Conservation (phyloP, 768 basidiomycete genomes). For the Tricholoma furcatifolium region DNA sequence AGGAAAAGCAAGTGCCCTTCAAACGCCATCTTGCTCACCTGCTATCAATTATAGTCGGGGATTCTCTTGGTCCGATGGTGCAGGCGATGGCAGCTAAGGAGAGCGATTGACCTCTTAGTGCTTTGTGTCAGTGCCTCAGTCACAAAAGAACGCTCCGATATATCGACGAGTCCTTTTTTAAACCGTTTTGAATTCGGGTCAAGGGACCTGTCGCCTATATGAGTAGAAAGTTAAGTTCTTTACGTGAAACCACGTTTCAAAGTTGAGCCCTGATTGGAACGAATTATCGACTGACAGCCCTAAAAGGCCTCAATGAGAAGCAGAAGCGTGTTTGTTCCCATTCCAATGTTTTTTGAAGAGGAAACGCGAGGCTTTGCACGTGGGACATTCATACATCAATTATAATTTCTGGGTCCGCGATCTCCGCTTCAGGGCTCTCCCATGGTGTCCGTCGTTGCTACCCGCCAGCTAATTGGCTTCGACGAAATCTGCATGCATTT, state of each 20-base stretch:
- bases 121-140: slow-evolving; percentile 16
- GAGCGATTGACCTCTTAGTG: slow-evolving; percentile 5
- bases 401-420: no score
- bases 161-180: slow-evolving; percentile 12
- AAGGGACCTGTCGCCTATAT: slow-evolving; percentile 13
- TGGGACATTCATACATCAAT: no score
- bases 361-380: no score
- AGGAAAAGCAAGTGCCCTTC: slow-evolving; percentile 17
- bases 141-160: slow-evolving; percentile 18
- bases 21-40: slow-evolving; percentile 24
- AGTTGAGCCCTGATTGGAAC: not conserved
- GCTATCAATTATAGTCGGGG: slow-evolving; percentile 24
- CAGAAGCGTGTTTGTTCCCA: no score
- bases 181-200: slow-evolving; percentile 17
- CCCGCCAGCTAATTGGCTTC: not conserved
- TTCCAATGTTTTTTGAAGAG: no score
- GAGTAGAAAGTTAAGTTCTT: slow-evolving; percentile 6
- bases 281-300: not conserved
- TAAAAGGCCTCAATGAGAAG: no score
- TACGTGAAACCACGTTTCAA: slow-evolving; percentile 11
- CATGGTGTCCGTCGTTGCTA: not conserved
- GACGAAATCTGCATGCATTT: not conserved
- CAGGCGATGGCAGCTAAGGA: slow-evolving; percentile 21
- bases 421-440: no score
- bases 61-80: slow-evolving; percentile 27